Base-by-base conservation (phyloP, 495 filamentous ascomycete genomes). In the Haplographium delicatum region DNA sequence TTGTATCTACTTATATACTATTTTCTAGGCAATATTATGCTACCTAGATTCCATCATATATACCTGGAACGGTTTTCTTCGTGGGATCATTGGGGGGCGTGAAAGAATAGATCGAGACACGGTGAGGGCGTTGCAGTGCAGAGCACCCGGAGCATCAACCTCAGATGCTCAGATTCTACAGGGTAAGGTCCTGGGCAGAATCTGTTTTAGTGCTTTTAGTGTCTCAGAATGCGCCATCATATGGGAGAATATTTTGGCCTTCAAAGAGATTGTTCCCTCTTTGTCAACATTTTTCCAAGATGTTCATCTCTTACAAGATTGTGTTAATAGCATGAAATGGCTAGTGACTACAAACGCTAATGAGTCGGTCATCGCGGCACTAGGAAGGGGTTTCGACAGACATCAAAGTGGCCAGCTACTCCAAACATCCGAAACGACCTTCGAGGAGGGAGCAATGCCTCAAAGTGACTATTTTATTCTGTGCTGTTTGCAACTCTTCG, bases 221-320 rank as follows among this genome's bases (percentile, higher is more conserved):
- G 10, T 16, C 20, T 18, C 39, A 34, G 47, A 50, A 28, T 35
- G 47, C 15, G 47, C 35, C 4, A 28, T 27, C 18, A 50, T 50
- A 50, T 50, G 22, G 33, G 35, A 40, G 47, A 50, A 50, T 24
- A 41, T 41, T 25, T 13, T 50, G 16, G 47, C 33, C 11, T 50
- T 50, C 22, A 50, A 41, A 41, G 34, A 24, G 2, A 41, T 50
- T 19, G 41, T 50, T 2, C 35, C 47, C 13, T 50, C 47, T 19
- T 35, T 50, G 15, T 50, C 34, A 3, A 50, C 23, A 26, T 50
- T 50, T 18, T 50, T 50, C 22, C 35, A 50, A 50, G 47, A 50
- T 50, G 28, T 50, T 30, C 18, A 40, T 23, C 19, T 50, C 5
- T 19, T 50, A 5, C 11, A 50, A 27, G 47, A 33, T 20, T 50